Evolutionary conservation across 371 early-diverging fungal genomes (phyloP), one percentile per base, ranked within the genome.

Genomic region (Apophysomyces ossiformis): DNA sequence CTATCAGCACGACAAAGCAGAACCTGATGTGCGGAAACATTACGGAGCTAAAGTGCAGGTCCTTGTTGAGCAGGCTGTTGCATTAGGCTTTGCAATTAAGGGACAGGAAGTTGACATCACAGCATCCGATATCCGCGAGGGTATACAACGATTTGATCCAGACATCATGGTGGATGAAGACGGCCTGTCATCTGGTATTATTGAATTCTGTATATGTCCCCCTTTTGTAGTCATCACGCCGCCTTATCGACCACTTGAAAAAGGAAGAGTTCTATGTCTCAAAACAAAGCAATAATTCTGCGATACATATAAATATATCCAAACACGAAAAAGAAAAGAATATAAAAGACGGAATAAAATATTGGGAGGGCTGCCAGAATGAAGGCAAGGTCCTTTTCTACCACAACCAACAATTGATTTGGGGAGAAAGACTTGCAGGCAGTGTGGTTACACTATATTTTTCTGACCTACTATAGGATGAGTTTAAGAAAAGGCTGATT

Each of bases 161-260:
- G 60, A 46, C 1, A 62, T 77, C 8, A 82, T 82, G 83, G 72
- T 72, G 1, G 83, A 77, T 58, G 69, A 75, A 67, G 74, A 79
- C 64, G 77, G 77, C 7, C 71, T 68, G n/a, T 64, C 60, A 1
- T 56, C 60, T 11, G 83, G 83, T 4, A 66, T 63, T 1, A 72
- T 82, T 47, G 72, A 78, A 2, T 79, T 82, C 50, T 82, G 80
- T 64, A 71, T 82, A 35, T 82, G 75, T 15, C 83, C 83, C 0
- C 80, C 83, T 5, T 82, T 82, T 73, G 71, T 82, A 7, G 69
- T 76, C 4, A 71, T 63, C 44, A 61, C 26, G 58, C 69, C 54
- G 61, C 54, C 54, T 2, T 50, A 50, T 11, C 54, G 74, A 32
- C 63, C 76, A 35, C 61, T 82, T 6, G 69, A 79, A n/a, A 82